Evolutionary conservation across 306 rosid species (phyloP).

Genomic region (Prunus mongolica): DNA sequence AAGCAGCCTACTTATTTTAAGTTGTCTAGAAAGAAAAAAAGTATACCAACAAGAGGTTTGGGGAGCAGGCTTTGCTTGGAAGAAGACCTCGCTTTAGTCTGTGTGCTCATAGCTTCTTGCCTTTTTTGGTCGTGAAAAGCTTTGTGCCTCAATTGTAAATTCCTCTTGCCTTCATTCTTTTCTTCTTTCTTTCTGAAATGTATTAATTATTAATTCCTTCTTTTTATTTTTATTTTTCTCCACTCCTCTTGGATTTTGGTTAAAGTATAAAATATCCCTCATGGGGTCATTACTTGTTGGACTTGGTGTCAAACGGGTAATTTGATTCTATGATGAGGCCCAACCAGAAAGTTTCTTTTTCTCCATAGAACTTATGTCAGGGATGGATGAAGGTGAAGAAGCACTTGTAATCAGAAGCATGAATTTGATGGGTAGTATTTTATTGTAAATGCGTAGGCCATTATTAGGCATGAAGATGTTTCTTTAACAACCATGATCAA

Average conservation of each 20-base stretch:
- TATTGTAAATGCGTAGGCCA: too few relatives aligned
- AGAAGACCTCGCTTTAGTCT: conserved; percentile 30
- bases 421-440: too few relatives aligned
- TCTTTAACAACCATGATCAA: too few relatives aligned
- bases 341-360: too few relatives aligned
- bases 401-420: too few relatives aligned
- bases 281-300: neutral
- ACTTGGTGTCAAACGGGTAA: neutral
- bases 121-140: conserved; percentile 12
- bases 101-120: conserved; percentile 26
- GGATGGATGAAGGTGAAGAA: too few relatives aligned
- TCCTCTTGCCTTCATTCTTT: conserved; percentile 5
- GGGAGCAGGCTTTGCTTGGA: conserved; percentile 33
- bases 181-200: conserved; percentile 8
- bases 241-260: neutral
- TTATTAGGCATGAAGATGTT: too few relatives aligned
- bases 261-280: neutral
- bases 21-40: conserved; percentile 7
- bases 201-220: conserved; percentile 2
- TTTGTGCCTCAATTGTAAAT: conserved; percentile 46
- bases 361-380: too few relatives aligned
- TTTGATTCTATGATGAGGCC: too few relatives aligned
- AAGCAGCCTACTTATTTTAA: neutral
- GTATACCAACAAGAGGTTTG: conserved; percentile 30
- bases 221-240: neutral